Evolutionary conservation across 768 basidiomycete genomes (phyloP), one percentile per base, ranked within the genome.

Genomic region (Hebeloma cylindrosporum): DNA sequence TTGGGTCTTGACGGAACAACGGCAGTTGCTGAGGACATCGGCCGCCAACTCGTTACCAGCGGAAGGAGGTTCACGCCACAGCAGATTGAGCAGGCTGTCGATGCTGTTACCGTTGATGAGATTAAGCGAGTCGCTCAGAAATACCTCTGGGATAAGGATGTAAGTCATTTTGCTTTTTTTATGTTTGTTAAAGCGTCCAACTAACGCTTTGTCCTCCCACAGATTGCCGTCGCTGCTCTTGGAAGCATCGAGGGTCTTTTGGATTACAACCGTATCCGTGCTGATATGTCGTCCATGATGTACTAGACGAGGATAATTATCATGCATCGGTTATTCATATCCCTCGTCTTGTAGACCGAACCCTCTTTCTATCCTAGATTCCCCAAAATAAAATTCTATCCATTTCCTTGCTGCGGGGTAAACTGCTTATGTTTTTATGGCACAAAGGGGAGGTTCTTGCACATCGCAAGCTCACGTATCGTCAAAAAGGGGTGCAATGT

Each of bases 71-170:
- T 88, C 70, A 88, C 93, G 13, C 95, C 96, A 37, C 80, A 85
- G 64, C 92, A 99, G 70, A 93, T 94, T 52, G 96, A 97, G 76
- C 77, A 77, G 45, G 91, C 92, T 18, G 82, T 98, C 33, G 93
- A 98, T 62, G 85, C 87, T 17, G 92, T 99, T 43, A 83, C 82
- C 17, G 71, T 82, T 22, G 88, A 82, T 14, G 93, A 97, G 64
- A 93, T 99, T 68, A 86, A 88, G 75, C 80, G 91, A 13, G 92
- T 93, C 48, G 96, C 93, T 32, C 85, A 90, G 74, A 94, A 92
- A 73, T 96, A 96, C 67, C 77, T 96, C 11, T 96, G 93, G 92
- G 93, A 97, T 67, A 88, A 90, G 69, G 93, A 96, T 66, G 88
- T 92, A 62, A 59, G 81, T 74, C 9, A 26, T 31, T 36, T 46